A percentile compares a stretch with the other conserved stretches of the same genome.
Conservation (phyloP, 257 asterid species). For the Solanum bulbocastanum region DNA sequence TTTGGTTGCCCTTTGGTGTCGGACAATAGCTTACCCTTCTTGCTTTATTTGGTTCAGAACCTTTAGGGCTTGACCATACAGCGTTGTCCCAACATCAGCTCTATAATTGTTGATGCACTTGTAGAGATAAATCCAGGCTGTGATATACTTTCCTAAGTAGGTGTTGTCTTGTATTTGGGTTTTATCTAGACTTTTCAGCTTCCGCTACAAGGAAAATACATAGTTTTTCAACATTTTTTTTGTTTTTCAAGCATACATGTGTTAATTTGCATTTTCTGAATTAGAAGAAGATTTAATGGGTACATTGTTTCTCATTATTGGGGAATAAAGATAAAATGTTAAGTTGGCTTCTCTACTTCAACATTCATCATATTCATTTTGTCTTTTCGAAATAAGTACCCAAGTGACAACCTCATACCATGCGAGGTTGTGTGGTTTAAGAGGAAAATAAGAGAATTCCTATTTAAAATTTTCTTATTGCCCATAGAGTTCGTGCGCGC, state of each 20-base stretch:
- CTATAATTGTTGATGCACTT: slow-evolving; percentile 26
- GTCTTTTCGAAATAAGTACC: background rate
- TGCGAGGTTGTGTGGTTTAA: background rate
- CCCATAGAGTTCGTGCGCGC: background rate
- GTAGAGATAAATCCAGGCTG: slow-evolving; percentile 48
- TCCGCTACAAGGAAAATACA: background rate
- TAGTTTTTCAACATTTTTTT: background rate
- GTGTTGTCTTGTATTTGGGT: background rate
- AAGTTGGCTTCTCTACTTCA: background rate
- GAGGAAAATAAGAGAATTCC: background rate
- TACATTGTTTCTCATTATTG: background rate
- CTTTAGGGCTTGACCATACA: slow-evolving; percentile 62
- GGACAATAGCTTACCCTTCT: slow-evolving; percentile 37
- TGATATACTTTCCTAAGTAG: slow-evolving; percentile 41
- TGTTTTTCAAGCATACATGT: background rate
- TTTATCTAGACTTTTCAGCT: background rate
- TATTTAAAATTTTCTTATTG: no score
- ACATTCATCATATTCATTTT: no score
- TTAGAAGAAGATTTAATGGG: background rate
- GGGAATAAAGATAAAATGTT: background rate
- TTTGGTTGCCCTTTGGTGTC: slow-evolving; percentile 44
- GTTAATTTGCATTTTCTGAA: background rate
- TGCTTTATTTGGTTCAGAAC: slow-evolving; percentile 34
- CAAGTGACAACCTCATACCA: no score
- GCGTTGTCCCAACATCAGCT: slow-evolving; percentile 45